phyloP scores from a whole-genome alignment of 345 rosid genomes.

The Stellera chamaejasme region DNA sequence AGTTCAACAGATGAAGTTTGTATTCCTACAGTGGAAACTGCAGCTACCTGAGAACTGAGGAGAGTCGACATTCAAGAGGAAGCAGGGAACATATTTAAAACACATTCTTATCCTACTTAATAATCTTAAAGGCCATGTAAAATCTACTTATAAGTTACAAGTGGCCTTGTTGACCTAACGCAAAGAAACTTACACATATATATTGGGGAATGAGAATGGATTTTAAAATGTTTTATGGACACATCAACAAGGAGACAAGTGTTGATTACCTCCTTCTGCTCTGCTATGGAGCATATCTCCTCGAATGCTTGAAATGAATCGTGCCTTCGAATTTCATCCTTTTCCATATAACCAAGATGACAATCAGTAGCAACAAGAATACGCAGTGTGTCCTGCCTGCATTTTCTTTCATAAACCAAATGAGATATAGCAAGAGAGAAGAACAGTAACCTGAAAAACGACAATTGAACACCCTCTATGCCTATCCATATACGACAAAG shows the following conservation, averaged over 20 bases:
- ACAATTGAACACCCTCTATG: neutral
- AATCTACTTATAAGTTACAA: no score
- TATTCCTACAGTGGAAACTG: no score
- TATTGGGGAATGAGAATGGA: neutral
- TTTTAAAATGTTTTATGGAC: no score
- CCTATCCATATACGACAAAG: neutral
- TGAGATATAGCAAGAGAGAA: neutral
- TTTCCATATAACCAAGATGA: constrained; percentile 96
- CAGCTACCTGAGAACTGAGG: no score
- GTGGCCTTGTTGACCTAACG: no score
- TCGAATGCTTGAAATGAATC: constrained; percentile 95
- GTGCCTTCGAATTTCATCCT: constrained; percentile 88
- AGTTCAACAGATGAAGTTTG: no score
- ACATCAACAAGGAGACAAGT: constrained; percentile 2
- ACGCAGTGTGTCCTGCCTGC: constrained; percentile 75
- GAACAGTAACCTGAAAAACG: neutral
- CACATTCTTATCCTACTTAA: no score
- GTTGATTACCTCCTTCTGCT: constrained; percentile 56
- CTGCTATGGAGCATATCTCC: constrained; percentile 92
- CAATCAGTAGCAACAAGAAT: constrained; percentile 93
- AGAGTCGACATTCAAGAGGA: no score
- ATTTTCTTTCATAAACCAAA: neutral
- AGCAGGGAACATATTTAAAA: no score
- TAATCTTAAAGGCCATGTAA: no score
- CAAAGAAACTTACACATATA: no score